phyloP scores from a whole-genome alignment of 495 filamentous ascomycete genomes.

The Thermothielavioides terrestris region DNA sequence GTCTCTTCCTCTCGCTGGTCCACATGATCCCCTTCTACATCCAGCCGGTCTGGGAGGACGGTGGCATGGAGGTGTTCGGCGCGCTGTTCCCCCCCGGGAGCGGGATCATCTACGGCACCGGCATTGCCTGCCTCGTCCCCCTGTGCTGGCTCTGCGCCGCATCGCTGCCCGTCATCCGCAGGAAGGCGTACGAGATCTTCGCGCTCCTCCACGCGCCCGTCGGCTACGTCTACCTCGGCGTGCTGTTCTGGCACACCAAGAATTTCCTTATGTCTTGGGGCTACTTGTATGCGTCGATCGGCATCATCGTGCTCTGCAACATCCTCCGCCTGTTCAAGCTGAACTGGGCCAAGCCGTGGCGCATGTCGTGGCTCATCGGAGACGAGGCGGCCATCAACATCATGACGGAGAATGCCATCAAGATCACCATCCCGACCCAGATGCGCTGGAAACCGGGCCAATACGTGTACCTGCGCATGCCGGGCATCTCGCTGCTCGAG shows the following conservation, averaged over 20 bases:
- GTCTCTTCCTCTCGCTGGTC: slow-evolving; percentile 69
- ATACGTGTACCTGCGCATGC: slow-evolving; percentile 91
- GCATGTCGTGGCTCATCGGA: slow-evolving; percentile 69
- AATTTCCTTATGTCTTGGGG: slow-evolving; percentile 89
- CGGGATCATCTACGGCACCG: slow-evolving; percentile 77
- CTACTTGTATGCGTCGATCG: slow-evolving; percentile 77
- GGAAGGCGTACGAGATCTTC: slow-evolving; percentile 71
- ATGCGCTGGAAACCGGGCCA: slow-evolving; percentile 91
- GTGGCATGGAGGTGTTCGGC: slow-evolving; percentile 56
- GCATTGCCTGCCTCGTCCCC: slow-evolving; percentile 77
- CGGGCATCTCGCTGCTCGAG: slow-evolving; percentile 77
- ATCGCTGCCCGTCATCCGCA: slow-evolving; percentile 61
- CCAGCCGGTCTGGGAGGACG: slow-evolving; percentile 74
- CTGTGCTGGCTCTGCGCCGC: slow-evolving; percentile 73
- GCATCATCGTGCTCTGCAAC: slow-evolving; percentile 65
- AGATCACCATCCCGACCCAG: slow-evolving; percentile 85
- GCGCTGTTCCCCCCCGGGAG: slow-evolving; percentile 50
- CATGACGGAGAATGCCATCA: slow-evolving; percentile 85
- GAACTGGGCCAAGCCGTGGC: slow-evolving; percentile 80
- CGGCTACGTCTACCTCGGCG: slow-evolving; percentile 67
- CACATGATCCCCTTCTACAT: slow-evolving; percentile 88
- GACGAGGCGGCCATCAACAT: slow-evolving; percentile 81
- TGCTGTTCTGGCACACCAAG: slow-evolving; percentile 94
- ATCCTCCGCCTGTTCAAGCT: slow-evolving; percentile 61
- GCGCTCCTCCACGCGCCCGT: slow-evolving; percentile 72